Conservation (phyloP, 2,329 filamentous ascomycete genomes). For the Tolypocladium tropicale region DNA sequence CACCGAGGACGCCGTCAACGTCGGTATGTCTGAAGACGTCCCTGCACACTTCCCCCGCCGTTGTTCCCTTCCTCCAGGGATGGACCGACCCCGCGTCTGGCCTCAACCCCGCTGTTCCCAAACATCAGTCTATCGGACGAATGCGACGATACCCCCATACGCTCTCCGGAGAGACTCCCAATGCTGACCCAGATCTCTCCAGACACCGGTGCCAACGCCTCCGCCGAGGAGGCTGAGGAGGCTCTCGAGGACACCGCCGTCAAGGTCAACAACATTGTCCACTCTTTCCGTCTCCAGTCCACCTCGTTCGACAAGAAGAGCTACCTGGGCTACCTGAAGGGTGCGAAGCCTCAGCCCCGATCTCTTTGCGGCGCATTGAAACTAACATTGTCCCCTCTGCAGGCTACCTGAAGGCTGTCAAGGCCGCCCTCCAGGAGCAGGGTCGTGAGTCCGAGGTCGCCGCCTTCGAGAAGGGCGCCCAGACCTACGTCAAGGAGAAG, state of each 20-base stretch:
- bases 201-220: slow-evolving; percentile 94
- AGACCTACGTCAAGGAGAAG: slow-evolving; percentile 68
- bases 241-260: slow-evolving; percentile 57
- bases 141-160: not conserved
- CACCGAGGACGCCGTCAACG: slow-evolving; percentile 60
- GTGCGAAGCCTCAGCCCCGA: slow-evolving; percentile 35
- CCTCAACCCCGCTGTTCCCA: not conserved
- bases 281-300: slow-evolving; percentile 80
- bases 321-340: slow-evolving; percentile 77
- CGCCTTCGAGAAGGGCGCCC: slow-evolving; percentile 70
- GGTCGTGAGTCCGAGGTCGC: slow-evolving; percentile 56
- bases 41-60: not conserved
- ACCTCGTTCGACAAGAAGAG: slow-evolving; percentile 80
- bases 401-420: slow-evolving; percentile 91
- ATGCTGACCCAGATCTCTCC: not conserved
- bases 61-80: not conserved
- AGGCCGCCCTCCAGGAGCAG: slow-evolving; percentile 55
- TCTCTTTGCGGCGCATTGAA: not conserved
- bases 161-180: not conserved
- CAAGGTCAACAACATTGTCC: slow-evolving; percentile 85
- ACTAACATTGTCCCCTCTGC: slow-evolving; percentile 3
- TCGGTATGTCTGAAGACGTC: slow-evolving; percentile 47
- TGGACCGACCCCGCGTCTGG: not conserved
- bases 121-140: not conserved
- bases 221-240: slow-evolving; percentile 80